A percentile compares a stretch with the other conserved stretches of the same genome.
These are phyloP conservation scores for Poronia punctata DNA, from an alignment of 495 filamentous ascomycete genomes.

Conservation along the genomic window DNA sequence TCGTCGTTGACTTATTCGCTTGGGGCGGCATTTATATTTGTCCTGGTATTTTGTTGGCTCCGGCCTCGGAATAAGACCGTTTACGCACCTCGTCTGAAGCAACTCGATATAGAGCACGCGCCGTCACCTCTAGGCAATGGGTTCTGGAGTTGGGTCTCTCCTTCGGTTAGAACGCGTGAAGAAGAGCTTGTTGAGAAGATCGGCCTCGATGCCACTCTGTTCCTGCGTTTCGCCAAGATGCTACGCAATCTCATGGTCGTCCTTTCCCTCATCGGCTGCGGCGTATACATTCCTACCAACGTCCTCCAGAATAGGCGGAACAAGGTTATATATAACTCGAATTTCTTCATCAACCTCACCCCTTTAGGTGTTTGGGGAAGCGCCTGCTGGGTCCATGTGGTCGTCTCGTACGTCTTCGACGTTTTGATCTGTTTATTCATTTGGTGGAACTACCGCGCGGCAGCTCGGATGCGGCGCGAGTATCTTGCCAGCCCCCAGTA, in stretches of 20 bases:
- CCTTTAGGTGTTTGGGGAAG: constrained; percentile 39
- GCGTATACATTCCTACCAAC: constrained; percentile 68
- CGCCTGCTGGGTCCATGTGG: constrained; percentile 65
- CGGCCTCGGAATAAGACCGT: constrained; percentile 71
- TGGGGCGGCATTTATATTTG: constrained; percentile 43
- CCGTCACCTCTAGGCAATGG: constrained; percentile 69
- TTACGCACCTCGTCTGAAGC: constrained; percentile 73
- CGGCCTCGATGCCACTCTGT: constrained; percentile 71
- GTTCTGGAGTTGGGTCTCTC: constrained; percentile 65
- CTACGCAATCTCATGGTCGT: constrained; percentile 68
- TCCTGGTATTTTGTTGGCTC: constrained; percentile 64
- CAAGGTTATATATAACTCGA: constrained; percentile 42
- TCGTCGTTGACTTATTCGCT: constrained; percentile 65
- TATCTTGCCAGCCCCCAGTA: constrained; percentile 76
- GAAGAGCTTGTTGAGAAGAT: constrained; percentile 58
- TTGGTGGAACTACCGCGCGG: constrained; percentile 66
- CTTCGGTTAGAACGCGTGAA: constrained; percentile 61
- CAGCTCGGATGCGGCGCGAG: constrained; percentile 52
- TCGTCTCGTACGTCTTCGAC: constrained; percentile 64
- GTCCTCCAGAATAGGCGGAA: constrained; percentile 46
- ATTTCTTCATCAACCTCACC: constrained; percentile 35
- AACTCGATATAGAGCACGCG: constrained; percentile 68
- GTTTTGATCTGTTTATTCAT: constrained; percentile 60
- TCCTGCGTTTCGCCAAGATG: constrained; percentile 72
- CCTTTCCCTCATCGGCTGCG: constrained; percentile 61